Conservation (phyloP, 176 grass and related monocot species). For the Hyparrhenia diplandra region DNA sequence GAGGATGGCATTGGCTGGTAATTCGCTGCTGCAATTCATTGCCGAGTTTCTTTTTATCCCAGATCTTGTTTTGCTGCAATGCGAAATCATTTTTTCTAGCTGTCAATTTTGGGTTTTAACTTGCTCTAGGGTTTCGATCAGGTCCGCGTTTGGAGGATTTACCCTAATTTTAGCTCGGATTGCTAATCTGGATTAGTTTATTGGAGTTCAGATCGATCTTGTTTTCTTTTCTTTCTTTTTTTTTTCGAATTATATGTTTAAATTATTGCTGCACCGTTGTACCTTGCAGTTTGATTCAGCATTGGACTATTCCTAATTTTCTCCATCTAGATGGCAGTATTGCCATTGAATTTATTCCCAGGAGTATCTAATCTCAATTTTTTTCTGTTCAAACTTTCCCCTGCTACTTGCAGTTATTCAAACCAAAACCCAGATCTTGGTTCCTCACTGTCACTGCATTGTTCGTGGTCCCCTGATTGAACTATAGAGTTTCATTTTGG, state of each 20-base stretch:
- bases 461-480: slow-evolving; percentile 10
- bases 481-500: background rate
- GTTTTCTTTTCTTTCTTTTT: background rate
- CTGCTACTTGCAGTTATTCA: background rate
- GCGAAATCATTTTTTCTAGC: background rate
- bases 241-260: background rate
- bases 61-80: slow-evolving; percentile 25
- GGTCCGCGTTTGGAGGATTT: background rate
- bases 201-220: background rate
- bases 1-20: slow-evolving; percentile 91
- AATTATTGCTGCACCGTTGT: background rate
- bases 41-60: background rate
- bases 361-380: background rate
- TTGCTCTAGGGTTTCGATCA: background rate
- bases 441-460: background rate
- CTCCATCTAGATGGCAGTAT: background rate
- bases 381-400: background rate
- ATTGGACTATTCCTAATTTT: background rate
- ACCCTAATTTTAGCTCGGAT: background rate
- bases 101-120: background rate
- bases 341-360: background rate
- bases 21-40: slow-evolving; percentile 22
- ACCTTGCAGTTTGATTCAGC: background rate
- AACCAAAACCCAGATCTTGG: background rate
- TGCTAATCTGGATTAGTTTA: background rate